These are phyloP conservation scores for Linnemannia zychae DNA, from an alignment of 192 early-diverging fungal genomes.

Conservation along the genomic window DNA sequence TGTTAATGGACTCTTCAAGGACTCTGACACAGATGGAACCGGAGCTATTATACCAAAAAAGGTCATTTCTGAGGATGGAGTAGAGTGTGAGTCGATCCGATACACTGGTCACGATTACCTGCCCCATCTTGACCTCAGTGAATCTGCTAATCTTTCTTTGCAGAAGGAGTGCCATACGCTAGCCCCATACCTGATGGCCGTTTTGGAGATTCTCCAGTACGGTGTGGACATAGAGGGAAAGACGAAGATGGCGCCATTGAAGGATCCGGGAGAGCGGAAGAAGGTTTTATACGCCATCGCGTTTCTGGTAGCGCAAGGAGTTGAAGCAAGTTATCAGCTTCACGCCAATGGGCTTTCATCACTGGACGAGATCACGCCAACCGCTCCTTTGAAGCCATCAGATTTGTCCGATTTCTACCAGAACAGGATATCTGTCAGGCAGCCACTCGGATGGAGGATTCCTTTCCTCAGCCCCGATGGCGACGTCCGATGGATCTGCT, in stretches of 20 bases:
- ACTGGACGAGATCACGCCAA: constrained; percentile 18
- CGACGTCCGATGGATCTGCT: constrained; percentile 35
- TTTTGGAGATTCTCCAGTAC: constrained; percentile 50
- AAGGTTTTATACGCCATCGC: constrained; percentile 25
- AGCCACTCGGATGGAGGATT: not conserved
- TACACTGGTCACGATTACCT: not conserved
- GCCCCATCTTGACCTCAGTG: constrained; percentile 7
- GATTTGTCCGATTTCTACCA: constrained; percentile 21
- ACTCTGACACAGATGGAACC: not conserved
- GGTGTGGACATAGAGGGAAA: constrained; percentile 14
- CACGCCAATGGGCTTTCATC: constrained; percentile 14
- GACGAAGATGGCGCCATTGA: constrained; percentile 4
- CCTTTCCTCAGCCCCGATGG: constrained; percentile 19
- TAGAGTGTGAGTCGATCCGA: not conserved
- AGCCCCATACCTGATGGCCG: constrained; percentile 34
- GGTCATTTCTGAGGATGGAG: not conserved
- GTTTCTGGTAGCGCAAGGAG: constrained; percentile 30
- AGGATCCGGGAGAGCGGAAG: constrained; percentile 10
- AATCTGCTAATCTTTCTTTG: not conserved
- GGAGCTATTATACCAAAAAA: not conserved
- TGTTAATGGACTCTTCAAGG: not conserved
- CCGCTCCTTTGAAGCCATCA: constrained; percentile 19
- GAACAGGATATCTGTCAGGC: not conserved
- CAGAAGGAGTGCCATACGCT: constrained; percentile 4
- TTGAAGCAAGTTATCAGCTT: constrained; percentile 29